Percentiles rank a stretch among this genome's conserved stretches.
These are phyloP conservation scores for Aspergillus homomorphus DNA, from an alignment of 495 filamentous ascomycete species.

Conservation along the genomic window DNA sequence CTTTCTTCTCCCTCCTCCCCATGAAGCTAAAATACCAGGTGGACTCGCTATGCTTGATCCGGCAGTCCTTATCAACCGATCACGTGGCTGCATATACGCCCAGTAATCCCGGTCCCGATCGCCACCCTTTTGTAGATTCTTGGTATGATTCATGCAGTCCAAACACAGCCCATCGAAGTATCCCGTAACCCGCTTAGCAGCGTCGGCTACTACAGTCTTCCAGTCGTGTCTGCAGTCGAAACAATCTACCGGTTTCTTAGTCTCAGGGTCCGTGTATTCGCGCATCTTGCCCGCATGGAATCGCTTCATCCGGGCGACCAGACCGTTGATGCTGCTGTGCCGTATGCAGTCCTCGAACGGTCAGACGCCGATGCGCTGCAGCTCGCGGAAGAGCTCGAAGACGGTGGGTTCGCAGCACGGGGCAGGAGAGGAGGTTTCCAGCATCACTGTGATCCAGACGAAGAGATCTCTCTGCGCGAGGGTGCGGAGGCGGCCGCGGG, in stretches of 20 bases:
- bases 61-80: background rate
- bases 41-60: slow-evolving; percentile 6
- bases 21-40: slow-evolving; percentile 11
- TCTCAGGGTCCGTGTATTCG: background rate
- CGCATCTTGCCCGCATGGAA: background rate
- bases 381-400: slow-evolving; percentile 3
- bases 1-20: slow-evolving; percentile 6
- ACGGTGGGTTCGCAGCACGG: background rate
- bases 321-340: background rate
- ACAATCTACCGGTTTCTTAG: too few species aligned
- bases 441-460: background rate
- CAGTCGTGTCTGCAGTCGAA: background rate
- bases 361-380: slow-evolving; percentile 1
- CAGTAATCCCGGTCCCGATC: slow-evolving; percentile 7
- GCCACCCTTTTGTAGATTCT: background rate
- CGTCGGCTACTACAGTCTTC: background rate
- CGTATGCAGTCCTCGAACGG: slow-evolving; percentile 1
- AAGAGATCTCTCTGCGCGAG: slow-evolving; percentile 5
- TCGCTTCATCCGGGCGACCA: background rate
- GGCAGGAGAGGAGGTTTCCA: background rate
- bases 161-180: slow-evolving; percentile 11
- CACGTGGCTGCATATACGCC: background rate
- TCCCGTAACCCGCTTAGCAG: background rate
- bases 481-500: slow-evolving; percentile 4
- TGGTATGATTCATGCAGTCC: slow-evolving; percentile 5